Base-by-base conservation (phyloP, 371 early-diverging fungal species). In the Synchytrium microbalum region DNA sequence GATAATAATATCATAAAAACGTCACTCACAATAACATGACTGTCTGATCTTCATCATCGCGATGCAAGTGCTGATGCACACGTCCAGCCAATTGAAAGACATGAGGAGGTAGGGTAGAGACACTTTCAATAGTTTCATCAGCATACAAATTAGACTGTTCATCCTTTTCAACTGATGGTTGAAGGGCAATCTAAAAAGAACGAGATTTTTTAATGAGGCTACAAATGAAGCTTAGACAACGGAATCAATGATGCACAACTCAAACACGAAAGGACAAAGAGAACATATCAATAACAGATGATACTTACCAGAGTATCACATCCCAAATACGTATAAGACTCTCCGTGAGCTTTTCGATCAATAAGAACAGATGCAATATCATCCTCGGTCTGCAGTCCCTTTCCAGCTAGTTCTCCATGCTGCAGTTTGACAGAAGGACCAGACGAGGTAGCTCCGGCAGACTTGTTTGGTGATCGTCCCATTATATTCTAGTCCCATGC, bases 81-180 rank as follows among this genome's bases (percentile, higher is more conserved):
- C 84, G 70, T 82, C 92, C 81, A 81, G 94, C 86, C 55, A 90
- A 70, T 64, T 90, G 86, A 73, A 88, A 96, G 10, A 93, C 84
- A 73, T 96, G 98, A 2, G 98, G 92, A 2, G 84, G 75, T 61
- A 86, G 8, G 56, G 46, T 19, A 38, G 5, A 38, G 46, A 38
- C 46, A 38, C 46, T 10, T 5, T 19, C 19, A 19, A 19, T 38
- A 10, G 46, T 38, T n/a, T 5, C 46, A 38, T 38, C 5, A 19
- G 46, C 19, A 38, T 5, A 10, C 10, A 19, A 38, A 38, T 38
- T 5, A 38, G 46, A 10, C 19, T 38, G 46, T 5, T 38, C 10
- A 38, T 38, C 46, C 46, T 38, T n/a, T n/a, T n/a, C 10, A 19
- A 38, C 19, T 5, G 46, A 38, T 5, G 46, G 46, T 19, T 38